Conservation (phyloP, 768 basidiomycete genomes). For the Termitomyces sp. region DNA sequence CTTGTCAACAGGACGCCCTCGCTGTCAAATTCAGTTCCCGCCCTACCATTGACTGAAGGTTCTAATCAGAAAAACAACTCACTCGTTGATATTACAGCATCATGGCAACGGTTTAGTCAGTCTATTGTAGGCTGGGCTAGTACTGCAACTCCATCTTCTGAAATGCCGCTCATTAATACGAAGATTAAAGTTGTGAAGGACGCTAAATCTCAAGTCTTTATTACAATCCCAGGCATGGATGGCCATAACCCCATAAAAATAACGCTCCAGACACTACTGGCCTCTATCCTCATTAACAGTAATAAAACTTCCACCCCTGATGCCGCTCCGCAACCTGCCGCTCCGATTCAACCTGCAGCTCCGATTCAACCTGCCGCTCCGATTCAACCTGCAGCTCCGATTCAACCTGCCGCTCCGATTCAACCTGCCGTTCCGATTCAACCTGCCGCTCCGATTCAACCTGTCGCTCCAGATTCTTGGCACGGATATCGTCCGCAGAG, state of each 20-base stretch:
- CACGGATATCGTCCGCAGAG: constrained; percentile 3
- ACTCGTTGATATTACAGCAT: neutral
- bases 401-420: no score
- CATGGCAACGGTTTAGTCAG: neutral
- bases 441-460: neutral
- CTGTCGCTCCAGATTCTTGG: neutral
- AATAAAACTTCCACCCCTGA: neutral
- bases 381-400: no score
- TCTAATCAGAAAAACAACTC: neutral
- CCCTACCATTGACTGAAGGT: neutral
- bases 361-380: neutral
- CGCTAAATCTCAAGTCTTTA: neutral
- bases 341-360: no score
- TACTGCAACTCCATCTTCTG: neutral
- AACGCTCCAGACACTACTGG: neutral
- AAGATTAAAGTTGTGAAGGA: constrained; percentile 1
- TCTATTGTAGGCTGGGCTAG: neutral
- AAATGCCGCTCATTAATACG: neutral
- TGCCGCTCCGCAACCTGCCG: neutral
- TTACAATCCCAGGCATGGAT: neutral
- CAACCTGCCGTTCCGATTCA: no score
- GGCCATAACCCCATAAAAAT: neutral
- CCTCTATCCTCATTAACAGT: neutral
- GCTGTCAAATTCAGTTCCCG: neutral
- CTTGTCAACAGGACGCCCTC: neutral